A percentile compares a stretch with the other conserved stretches of the same genome.
phyloP scores from a whole-genome alignment of 1,284 basidiomycete genomes.

The Caloboletus inedulis region DNA sequence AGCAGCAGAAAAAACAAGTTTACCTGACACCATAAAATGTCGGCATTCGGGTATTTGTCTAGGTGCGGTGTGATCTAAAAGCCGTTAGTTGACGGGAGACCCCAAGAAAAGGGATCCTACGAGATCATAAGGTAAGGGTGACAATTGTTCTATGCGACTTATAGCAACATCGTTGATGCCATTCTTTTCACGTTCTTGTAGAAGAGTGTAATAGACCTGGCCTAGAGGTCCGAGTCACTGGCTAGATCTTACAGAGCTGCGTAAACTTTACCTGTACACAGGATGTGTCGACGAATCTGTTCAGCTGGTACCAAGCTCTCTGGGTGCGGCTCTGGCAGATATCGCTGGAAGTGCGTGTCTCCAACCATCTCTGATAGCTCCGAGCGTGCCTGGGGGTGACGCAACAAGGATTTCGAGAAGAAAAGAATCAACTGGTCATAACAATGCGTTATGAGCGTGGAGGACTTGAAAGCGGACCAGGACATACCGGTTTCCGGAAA shows the following conservation, averaged over 20 bases:
- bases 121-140: constrained; percentile 94
- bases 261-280: constrained; percentile 64
- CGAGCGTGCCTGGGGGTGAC: constrained; percentile 90
- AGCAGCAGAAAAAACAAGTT: not conserved
- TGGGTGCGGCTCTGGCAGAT: constrained; percentile 82
- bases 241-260: not conserved
- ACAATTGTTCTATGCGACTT: constrained; percentile 91
- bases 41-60: constrained; percentile 95
- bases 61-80: constrained; percentile 78
- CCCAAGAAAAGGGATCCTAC: constrained; percentile 39
- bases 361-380: constrained; percentile 84
- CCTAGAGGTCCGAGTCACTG: constrained; percentile 43
- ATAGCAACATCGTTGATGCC: constrained; percentile 93
- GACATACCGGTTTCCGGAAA: constrained; percentile 86
- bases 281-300: constrained; percentile 87
- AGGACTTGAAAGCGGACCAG: not conserved
- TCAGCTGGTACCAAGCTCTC: constrained; percentile 74
- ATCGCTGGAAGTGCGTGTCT: constrained; percentile 90
- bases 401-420: constrained; percentile 95
- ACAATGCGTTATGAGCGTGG: constrained; percentile 1
- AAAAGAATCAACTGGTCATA: constrained; percentile 74
- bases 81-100: constrained; percentile 2
- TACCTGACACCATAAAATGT: constrained; percentile 88
- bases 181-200: constrained; percentile 86
- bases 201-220: constrained; percentile 90